These are phyloP conservation scores for Scutellaria galericulata DNA, from an alignment of 257 asterid species.

Conservation along the genomic window DNA sequence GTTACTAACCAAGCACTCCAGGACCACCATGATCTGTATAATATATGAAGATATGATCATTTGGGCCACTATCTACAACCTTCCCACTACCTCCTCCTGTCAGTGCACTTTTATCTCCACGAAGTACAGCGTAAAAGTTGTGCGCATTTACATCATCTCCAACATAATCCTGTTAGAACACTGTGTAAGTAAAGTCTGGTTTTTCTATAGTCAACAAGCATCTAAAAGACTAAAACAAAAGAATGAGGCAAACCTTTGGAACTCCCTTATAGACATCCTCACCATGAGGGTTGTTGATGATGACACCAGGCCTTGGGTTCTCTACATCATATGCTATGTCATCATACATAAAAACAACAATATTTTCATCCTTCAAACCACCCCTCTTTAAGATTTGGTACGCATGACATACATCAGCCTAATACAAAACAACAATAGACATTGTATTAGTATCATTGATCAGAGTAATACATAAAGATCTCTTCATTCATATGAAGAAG, in stretches of 20 bases:
- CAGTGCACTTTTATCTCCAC: constrained; percentile 78
- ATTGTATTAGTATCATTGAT: constrained; percentile 32
- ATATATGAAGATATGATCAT: constrained; percentile 84
- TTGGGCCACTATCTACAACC: constrained; percentile 90
- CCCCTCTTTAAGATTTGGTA: constrained; percentile 84
- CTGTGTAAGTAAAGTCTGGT: constrained; percentile 32
- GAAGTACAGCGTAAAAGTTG: constrained; percentile 77
- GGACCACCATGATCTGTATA: constrained; percentile 98
- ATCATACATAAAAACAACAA: constrained; percentile 87
- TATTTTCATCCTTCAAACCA: constrained; percentile 93
- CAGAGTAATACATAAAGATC: not conserved
- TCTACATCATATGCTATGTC: constrained; percentile 80
- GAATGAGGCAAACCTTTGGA: constrained; percentile 71
- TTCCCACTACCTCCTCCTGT: constrained; percentile 96
- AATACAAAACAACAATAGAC: constrained; percentile 25
- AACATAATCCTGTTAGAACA: constrained; percentile 75
- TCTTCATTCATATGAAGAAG: too few relatives aligned
- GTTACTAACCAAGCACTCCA: constrained; percentile 84
- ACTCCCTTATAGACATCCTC: constrained; percentile 88
- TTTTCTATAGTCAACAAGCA: constrained; percentile 21
- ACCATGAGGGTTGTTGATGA: constrained; percentile 89
- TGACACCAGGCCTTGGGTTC: constrained; percentile 88
- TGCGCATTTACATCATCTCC: constrained; percentile 73
- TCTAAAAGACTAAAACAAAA: not conserved
- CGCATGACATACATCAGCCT: constrained; percentile 99